These are phyloP conservation scores for Brassica cretica DNA, from an alignment of 345 rosid species.

Conservation along the genomic window DNA sequence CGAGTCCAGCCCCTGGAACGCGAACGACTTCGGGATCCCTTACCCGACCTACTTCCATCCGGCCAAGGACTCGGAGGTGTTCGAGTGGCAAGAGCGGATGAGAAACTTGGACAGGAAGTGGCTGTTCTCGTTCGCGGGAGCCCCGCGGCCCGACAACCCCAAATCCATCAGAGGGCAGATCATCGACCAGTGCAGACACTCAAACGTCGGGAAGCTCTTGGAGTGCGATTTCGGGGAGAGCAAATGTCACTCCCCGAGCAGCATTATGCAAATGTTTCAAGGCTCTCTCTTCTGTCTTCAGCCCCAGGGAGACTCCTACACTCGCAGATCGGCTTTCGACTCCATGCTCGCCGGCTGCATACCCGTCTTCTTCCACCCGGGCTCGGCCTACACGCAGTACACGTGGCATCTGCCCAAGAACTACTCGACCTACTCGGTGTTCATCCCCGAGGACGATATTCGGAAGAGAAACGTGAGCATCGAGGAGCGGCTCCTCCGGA, in stretches of 20 bases:
- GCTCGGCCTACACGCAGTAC: slow-evolving; percentile 85
- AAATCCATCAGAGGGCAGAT: slow-evolving; percentile 86
- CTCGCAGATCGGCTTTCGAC: slow-evolving; percentile 85
- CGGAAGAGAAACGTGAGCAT: slow-evolving; percentile 72
- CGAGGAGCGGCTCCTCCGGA: slow-evolving; percentile 66
- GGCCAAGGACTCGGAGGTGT: slow-evolving; percentile 74
- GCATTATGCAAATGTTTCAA: slow-evolving; percentile 88
- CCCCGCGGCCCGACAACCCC: slow-evolving; percentile 72
- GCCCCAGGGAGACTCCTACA: slow-evolving; percentile 92
- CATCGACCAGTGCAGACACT: slow-evolving; percentile 66
- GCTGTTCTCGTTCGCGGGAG: slow-evolving; percentile 95
- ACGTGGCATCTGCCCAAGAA: slow-evolving; percentile 93
- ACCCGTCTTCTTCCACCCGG: slow-evolving; percentile 93
- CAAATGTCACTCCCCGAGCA: slow-evolving; percentile 90
- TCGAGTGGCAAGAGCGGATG: slow-evolving; percentile 83
- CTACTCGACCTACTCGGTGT: slow-evolving; percentile 73
- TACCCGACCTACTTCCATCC: slow-evolving; percentile 93
- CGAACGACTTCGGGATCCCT: slow-evolving; percentile 85
- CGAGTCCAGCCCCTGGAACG: slow-evolving; percentile 96
- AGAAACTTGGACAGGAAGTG: slow-evolving; percentile 77
- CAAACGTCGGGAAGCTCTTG: slow-evolving; percentile 60
- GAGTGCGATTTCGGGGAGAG: slow-evolving; percentile 92
- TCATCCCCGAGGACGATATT: slow-evolving; percentile 80
- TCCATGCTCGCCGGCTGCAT: slow-evolving; percentile 88
- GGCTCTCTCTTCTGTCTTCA: slow-evolving; percentile 81